Evolutionary conservation across 2,329 filamentous ascomycete species (phyloP).

Genomic region (Akanthomyces muscarius): DNA sequence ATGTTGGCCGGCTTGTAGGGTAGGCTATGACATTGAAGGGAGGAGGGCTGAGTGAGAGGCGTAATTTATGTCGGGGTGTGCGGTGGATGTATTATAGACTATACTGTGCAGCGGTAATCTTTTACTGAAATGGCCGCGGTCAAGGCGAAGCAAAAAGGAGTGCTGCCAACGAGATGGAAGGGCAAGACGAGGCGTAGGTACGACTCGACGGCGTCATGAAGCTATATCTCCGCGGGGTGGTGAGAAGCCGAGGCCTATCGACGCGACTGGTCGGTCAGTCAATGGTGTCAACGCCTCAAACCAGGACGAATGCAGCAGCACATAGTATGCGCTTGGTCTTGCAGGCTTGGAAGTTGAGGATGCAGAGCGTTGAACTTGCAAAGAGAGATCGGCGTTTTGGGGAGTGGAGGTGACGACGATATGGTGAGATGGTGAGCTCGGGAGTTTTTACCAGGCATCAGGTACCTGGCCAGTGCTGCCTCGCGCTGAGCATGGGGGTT

Average conservation of each 20-base stretch:
- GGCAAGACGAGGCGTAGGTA: neutral
- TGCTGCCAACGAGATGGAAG: too few species aligned
- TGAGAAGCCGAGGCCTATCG: too few species aligned
- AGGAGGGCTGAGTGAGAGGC: neutral
- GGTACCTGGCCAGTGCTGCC: neutral
- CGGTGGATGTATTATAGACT: neutral
- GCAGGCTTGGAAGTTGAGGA: neutral
- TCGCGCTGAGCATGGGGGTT: neutral
- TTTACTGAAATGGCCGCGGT: neutral
- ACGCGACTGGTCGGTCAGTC: too few species aligned
- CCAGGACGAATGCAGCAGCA: too few species aligned
- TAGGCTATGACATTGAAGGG: constrained; percentile 8
- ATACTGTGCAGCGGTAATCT: neutral
- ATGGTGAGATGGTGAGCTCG: too few species aligned
- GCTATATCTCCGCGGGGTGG: too few species aligned
- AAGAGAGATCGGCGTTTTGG: neutral
- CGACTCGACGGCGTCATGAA: too few species aligned
- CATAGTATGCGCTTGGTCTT: neutral
- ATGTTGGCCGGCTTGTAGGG: constrained; percentile 1
- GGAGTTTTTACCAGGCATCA: too few species aligned
- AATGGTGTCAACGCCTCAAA: too few species aligned
- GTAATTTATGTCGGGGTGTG: neutral
- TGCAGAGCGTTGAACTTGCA: neutral
- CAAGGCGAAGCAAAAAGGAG: too few species aligned
- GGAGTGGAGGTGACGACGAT: neutral